A percentile compares a stretch with the other conserved stretches of the same genome.
Evolutionary conservation across 1,284 basidiomycete species (phyloP).

Genomic region (Anthracocystis walkeri): DNA sequence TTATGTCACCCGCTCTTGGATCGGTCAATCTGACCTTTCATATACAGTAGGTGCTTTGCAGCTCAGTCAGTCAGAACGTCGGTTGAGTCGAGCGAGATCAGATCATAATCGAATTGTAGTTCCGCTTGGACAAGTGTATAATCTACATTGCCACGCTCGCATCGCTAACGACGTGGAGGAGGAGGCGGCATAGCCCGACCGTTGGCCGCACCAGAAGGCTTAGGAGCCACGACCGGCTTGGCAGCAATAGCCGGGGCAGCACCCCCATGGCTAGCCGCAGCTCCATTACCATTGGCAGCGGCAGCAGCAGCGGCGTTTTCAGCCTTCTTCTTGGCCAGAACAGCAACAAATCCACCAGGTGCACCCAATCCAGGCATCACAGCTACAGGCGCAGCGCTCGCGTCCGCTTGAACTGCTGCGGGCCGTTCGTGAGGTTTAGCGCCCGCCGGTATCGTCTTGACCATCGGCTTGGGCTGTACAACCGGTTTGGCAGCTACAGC

Average conservation of each 20-base stretch:
- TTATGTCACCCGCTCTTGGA: too few species aligned
- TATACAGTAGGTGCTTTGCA: too few species aligned
- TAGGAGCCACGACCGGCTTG: slow-evolving; percentile 49
- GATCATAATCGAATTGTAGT: too few species aligned
- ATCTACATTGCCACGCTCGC: too few species aligned
- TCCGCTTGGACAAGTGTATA: too few species aligned
- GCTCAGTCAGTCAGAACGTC: too few species aligned
- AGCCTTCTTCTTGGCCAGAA: slow-evolving; percentile 70
- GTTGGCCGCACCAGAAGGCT: slow-evolving; percentile 41
- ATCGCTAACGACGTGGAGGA: slow-evolving; percentile 36
- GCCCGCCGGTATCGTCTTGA: slow-evolving; percentile 56
- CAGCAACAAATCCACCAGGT: slow-evolving; percentile 70
- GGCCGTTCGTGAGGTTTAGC: slow-evolving; percentile 70
- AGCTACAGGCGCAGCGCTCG: slow-evolving; percentile 68
- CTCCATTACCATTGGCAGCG: slow-evolving; percentile 24
- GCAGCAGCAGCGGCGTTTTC: slow-evolving; percentile 57
- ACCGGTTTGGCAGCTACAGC: slow-evolving; percentile 60
- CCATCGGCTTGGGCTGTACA: slow-evolving; percentile 71
- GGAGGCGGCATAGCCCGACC: slow-evolving; percentile 53
- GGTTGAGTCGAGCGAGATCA: too few species aligned
- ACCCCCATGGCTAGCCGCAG: slow-evolving; percentile 4
- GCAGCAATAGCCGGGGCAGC: slow-evolving; percentile 24
- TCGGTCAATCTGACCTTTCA: too few species aligned
- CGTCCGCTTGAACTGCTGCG: slow-evolving; percentile 60
- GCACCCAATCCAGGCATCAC: slow-evolving; percentile 71